Evolutionary conservation across 2,329 filamentous ascomycete genomes (phyloP).

Genomic region (Orbilia oligospora): DNA sequence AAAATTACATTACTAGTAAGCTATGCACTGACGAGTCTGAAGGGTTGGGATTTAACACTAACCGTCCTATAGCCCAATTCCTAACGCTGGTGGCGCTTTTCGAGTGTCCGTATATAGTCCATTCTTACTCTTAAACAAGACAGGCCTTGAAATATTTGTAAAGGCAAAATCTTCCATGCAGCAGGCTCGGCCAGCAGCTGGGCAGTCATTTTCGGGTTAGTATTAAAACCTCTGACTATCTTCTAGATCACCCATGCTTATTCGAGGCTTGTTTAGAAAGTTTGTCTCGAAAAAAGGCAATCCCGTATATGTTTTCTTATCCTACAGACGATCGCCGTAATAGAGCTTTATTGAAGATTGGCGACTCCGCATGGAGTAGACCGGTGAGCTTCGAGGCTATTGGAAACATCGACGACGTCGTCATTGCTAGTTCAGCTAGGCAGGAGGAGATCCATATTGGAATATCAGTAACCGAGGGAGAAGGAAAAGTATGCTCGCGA

Average conservation of each 20-base stretch:
- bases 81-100: constrained; percentile 94
- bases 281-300: constrained; percentile 74
- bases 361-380: constrained; percentile 94
- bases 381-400: constrained; percentile 98
- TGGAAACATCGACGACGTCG: constrained; percentile 89
- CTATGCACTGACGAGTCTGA: neutral
- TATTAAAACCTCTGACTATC: neutral
- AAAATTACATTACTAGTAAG: constrained; percentile 87
- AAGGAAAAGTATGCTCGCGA: constrained; percentile 78
- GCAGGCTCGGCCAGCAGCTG: constrained; percentile 84
- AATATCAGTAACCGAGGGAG: constrained; percentile 87
- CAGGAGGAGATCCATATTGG: constrained; percentile 90
- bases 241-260: constrained; percentile 21
- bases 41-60: neutral
- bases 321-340: constrained; percentile 90
- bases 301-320: constrained; percentile 97
- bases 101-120: constrained; percentile 95
- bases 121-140: constrained; percentile 95
- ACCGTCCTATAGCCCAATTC: constrained; percentile 73
- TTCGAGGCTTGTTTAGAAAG: constrained; percentile 14
- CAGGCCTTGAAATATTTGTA: constrained; percentile 87
- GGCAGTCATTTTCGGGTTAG: constrained; percentile 74
- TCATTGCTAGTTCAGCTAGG: constrained; percentile 80
- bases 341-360: constrained; percentile 86
- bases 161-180: constrained; percentile 91